These are phyloP conservation scores for Yamadazyma taylorii DNA, from an alignment of 1,139 yeast genomes.

Conservation along the genomic window DNA sequence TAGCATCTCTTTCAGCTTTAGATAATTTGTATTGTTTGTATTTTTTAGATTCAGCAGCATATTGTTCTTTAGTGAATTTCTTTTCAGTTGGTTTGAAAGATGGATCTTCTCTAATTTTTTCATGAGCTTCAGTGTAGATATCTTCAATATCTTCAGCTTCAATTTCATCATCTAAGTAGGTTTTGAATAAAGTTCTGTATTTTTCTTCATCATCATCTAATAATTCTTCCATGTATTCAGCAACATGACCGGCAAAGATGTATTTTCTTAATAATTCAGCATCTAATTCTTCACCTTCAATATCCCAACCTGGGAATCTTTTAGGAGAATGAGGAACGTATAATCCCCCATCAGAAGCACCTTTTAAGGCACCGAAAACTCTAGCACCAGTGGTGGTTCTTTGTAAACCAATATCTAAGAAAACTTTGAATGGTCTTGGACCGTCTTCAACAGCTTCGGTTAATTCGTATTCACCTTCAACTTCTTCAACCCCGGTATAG, in stretches of 20 bases:
- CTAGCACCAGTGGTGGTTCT: conserved; percentile 99
- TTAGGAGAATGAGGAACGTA: conserved; percentile 99
- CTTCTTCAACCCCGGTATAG: conserved; percentile 98
- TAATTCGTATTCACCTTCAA: conserved; percentile 97
- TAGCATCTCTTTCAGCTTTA: conserved; percentile 87
- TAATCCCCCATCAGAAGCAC: conserved; percentile 99
- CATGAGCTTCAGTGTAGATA: conserved; percentile 92
- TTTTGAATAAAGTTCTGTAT: conserved; percentile 93
- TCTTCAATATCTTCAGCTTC: conserved; percentile 98
- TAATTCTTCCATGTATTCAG: conserved; percentile 99
- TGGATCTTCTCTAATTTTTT: conserved; percentile 96
- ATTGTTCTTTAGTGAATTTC: conserved; percentile 97
- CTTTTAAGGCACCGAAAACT: conserved; percentile 98
- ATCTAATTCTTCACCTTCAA: conserved; percentile 97
- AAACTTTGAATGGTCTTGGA: conserved; percentile 99
- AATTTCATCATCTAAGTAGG: conserved; percentile 94
- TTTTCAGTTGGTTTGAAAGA: conserved; percentile 83
- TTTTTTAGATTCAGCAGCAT: conserved; percentile 95
- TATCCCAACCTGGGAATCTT: conserved; percentile 99
- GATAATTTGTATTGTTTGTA: conserved; percentile 87
- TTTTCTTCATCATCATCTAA: conserved; percentile 99
- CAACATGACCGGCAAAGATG: conserved; percentile 99
- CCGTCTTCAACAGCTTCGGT: conserved; percentile 99
- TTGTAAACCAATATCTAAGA: conserved; percentile 98
- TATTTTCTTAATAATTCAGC: conserved; percentile 97